Base-by-base conservation (phyloP, 768 basidiomycete species). In the Lentinula aciculospora region DNA sequence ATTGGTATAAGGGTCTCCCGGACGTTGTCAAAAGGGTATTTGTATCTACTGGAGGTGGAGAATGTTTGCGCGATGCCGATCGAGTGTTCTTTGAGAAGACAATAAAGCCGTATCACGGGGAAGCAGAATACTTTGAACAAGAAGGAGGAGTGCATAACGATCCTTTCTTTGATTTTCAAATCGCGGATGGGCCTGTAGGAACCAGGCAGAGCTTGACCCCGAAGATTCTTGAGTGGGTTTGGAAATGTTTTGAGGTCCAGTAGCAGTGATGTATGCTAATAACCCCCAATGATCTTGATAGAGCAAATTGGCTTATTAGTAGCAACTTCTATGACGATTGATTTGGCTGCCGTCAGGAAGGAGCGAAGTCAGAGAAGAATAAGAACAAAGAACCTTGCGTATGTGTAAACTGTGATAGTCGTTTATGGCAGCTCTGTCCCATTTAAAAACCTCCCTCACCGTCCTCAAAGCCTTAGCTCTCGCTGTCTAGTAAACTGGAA, bases 111-210 rank as follows among this genome's bases (percentile, higher is more conserved):
- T 47, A 65, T 7, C 62, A 66, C 28, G 25, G 47, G 1, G 45
- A 62, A 4, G 56, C 62, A 44, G 61, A 62, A 32, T 62, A 71
- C 21, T 61, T 69, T 4, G 49, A 72, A 21, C 72, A 74, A 58
- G 57, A 64, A 19, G 58, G 64, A 50, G 75, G 74, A 2, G 63
- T 75, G 6, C 75, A 76, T 56, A 68, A 74, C 58, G 74, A 75
- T 57, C 68, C 69, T 40, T 70, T 63, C 32, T 61, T 72, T 28
- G 73, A 76, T 9, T 54, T 54, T 36, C 21, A 25, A 2, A 10
- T 54, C 7, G 32, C 36, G 5, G 37, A 54, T 42, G 21, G 40
- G 25, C 13, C 53, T 37, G 23, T 25, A 17, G 42, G 42, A 7
- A 23, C 21, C 19, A 40, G 53, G 31, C 19, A 54, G 21, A 40